These are phyloP conservation scores for Aspergillus tamarii DNA, from an alignment of 2,329 filamentous ascomycete species.

Conservation along the genomic window DNA sequence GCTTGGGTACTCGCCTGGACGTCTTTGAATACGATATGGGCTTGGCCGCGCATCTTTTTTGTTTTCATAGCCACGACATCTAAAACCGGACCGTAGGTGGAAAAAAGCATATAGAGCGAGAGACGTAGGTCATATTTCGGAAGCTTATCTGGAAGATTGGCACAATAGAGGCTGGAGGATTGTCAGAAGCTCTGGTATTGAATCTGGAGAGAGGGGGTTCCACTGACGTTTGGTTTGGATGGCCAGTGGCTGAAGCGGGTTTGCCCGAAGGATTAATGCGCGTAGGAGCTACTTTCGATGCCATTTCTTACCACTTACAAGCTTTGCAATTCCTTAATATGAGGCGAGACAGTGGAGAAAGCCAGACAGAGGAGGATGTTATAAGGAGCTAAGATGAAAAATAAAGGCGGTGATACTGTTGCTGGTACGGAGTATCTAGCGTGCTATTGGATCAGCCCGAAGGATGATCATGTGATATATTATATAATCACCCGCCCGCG, in stretches of 20 bases:
- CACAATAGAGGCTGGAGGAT: conserved; percentile 76
- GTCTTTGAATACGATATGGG: conserved; percentile 88
- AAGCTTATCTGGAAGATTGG: conserved; percentile 86
- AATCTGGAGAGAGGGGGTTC: conserved; percentile 9
- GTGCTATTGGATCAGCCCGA: not conserved
- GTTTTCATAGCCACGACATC: conserved; percentile 91
- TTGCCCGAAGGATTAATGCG: conserved; percentile 43
- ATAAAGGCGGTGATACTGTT: not conserved
- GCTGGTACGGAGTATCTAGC: conserved; percentile 1
- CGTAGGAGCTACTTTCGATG: conserved; percentile 45
- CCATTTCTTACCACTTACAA: conserved; percentile 30
- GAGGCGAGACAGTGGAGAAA: not conserved
- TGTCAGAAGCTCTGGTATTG: conserved; percentile 23
- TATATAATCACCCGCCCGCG: conserved; percentile 24
- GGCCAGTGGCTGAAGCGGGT: conserved; percentile 48
- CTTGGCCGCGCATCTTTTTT: conserved; percentile 91
- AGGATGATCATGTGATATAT: conserved; percentile 24
- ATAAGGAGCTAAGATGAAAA: not conserved
- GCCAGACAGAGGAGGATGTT: not conserved
- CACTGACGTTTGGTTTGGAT: conserved; percentile 76
- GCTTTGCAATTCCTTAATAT: not conserved
- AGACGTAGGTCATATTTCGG: conserved; percentile 85
- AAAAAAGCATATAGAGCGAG: conserved; percentile 89
- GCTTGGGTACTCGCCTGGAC: conserved; percentile 90
- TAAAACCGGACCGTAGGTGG: conserved; percentile 88